Evolutionary conservation across 1,139 yeast species (phyloP).

Genomic region (Meyerozyma athensensis): DNA sequence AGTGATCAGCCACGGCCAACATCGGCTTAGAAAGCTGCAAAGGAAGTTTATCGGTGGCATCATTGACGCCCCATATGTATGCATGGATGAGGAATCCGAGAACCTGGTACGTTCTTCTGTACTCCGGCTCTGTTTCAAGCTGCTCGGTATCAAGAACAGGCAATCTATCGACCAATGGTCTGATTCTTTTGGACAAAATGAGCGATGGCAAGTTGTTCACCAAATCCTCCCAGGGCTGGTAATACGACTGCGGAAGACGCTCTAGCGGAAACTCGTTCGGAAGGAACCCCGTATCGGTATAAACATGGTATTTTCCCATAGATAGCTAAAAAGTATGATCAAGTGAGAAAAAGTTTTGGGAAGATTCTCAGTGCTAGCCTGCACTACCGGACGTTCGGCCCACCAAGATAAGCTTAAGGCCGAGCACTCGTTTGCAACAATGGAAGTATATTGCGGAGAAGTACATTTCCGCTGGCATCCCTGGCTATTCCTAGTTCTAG

Average conservation of each 20-base stretch:
- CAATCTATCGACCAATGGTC: constrained; percentile 53
- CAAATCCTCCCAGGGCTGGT: constrained; percentile 72
- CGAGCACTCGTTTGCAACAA: background rate
- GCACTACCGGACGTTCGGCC: too few species aligned
- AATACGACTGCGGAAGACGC: constrained; percentile 57
- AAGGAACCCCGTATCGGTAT: constrained; percentile 68
- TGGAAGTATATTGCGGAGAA: constrained; percentile 8
- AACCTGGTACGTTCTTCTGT: constrained; percentile 75
- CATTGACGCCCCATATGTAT: constrained; percentile 79
- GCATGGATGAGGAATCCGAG: constrained; percentile 81
- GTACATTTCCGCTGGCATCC: constrained; percentile 13
- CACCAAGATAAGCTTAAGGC: background rate
- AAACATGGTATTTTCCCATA: constrained; percentile 63
- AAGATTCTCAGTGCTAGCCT: too few species aligned
- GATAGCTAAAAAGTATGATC: too few species aligned
- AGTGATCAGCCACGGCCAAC: constrained; percentile 47
- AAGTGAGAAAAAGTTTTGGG: too few species aligned
- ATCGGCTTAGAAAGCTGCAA: constrained; percentile 66
- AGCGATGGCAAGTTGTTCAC: constrained; percentile 67
- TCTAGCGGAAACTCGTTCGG: constrained; percentile 65
- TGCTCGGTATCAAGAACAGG: constrained; percentile 47
- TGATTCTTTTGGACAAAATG: constrained; percentile 58
- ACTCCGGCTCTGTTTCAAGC: constrained; percentile 44
- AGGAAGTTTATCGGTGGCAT: constrained; percentile 67
- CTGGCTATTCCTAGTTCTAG: constrained; percentile 50